Base-by-base conservation (phyloP, 768 basidiomycete genomes). In the Clitopilus passeckerianus region DNA sequence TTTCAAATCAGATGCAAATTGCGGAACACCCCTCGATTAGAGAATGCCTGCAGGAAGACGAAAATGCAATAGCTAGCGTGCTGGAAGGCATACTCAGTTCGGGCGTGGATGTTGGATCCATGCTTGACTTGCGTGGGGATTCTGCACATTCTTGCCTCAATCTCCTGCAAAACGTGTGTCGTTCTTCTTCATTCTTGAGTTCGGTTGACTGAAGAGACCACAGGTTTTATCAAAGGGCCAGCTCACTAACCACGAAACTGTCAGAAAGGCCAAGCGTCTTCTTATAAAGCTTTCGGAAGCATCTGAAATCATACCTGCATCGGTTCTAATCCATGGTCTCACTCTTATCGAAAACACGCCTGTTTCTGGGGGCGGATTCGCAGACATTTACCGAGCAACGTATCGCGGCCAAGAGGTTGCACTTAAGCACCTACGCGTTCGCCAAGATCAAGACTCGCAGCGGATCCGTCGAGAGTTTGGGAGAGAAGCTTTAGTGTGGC, bases 401-500 rank as follows among this genome's bases (percentile, higher is more conserved):
- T 65, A 61, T 59, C 58, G 59, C 20, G 64, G 64, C 12, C 61
- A 65, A 59, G 62, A 61, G 53, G 64, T 63, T 23, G 64, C 64
- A n/a, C 24, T 65, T 22, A 65, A 65, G 24, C 61, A 61, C 18
- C 53, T 62, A 9, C 52, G 61, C 57, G 63, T 64, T 10, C 53
- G 60, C 14, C 63, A 64, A 27, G 63, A 61, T 57, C 63, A 64
- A 61, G 63, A 64, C 43, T 61, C 60, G 18, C 63, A 64, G 41
- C 59, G 54, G 24, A 64, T 64, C 35, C 60, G 60, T 10, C 50
- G 60, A 34, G 63, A 63, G 60, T 69, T 72, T 37, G 65, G 66
- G 24, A 60, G 64, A 18, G 71, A 72, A 54, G 71, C 70, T 15
- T 60, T 70, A 3, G 52, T 69, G 9, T 73, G 71, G 72, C 64